Evolutionary conservation across 352 stramenopile genomes (phyloP).

Genomic region (Globisporangium nunn): DNA sequence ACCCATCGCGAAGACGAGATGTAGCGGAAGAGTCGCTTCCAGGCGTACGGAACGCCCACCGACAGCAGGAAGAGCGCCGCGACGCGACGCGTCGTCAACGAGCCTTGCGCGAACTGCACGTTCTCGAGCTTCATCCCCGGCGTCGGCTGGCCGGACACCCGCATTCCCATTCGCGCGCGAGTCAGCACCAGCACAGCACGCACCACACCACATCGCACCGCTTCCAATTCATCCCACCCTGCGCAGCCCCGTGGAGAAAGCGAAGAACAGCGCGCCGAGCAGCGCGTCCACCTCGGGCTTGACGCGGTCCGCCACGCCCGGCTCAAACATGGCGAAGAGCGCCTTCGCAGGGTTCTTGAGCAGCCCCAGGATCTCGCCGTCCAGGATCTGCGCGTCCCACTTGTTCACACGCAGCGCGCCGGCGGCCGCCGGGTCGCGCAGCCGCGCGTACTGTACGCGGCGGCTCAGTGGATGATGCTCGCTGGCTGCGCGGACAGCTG

Average conservation of each 20-base stretch:
- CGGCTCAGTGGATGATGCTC: conserved; percentile 4
- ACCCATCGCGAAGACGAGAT: conserved; percentile 46
- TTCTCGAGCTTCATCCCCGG: conserved; percentile 84
- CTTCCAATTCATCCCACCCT: conserved; percentile 4
- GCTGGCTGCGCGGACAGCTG: conserved; percentile 28
- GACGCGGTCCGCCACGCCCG: conserved; percentile 48
- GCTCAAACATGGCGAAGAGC: conserved; percentile 79
- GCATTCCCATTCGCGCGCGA: neutral
- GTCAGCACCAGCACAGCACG: neutral
- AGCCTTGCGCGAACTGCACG: conserved; percentile 40
- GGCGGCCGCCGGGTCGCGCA: conserved; percentile 28
- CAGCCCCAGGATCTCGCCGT: conserved; percentile 68
- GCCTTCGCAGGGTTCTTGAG: conserved; percentile 67
- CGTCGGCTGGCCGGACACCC: conserved; percentile 35
- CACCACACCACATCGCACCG: neutral
- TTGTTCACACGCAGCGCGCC: conserved; percentile 76
- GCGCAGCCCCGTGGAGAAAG: conserved; percentile 53
- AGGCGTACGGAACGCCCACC: conserved; percentile 62
- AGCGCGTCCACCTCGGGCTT: conserved; percentile 71
- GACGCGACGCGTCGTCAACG: conserved; percentile 45
- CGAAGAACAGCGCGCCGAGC: conserved; percentile 48
- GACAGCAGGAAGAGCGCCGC: conserved; percentile 60
- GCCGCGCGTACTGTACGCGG: conserved; percentile 33
- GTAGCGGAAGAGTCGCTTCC: conserved; percentile 66
- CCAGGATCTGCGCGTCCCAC: conserved; percentile 76